Percentiles rank a stretch among this genome's conserved stretches.
Evolutionary conservation across 768 basidiomycete species (phyloP).

Genomic region (Leccinum fibrillosum): DNA sequence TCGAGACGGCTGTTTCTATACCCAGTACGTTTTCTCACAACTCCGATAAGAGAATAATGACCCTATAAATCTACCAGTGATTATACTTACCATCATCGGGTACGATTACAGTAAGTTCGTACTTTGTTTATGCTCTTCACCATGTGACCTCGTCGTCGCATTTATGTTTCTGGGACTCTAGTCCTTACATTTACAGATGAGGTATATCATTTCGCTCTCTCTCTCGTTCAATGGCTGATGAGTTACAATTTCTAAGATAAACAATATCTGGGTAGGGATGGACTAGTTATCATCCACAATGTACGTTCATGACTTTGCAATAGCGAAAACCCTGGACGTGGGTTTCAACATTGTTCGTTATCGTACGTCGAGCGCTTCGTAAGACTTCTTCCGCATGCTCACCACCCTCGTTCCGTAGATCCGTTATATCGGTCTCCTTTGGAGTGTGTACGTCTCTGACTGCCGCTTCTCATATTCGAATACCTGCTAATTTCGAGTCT

Average conservation of each 20-base stretch:
- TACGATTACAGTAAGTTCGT: slow-evolving; percentile 16
- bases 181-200: slow-evolving; percentile 15
- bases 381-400: not conserved
- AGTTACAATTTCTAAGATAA: not conserved
- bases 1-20: not conserved
- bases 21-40: not conserved
- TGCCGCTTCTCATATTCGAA: not conserved
- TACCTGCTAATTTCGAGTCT: not conserved
- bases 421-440: not conserved
- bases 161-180: not conserved
- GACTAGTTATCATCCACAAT: no score
- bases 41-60: not conserved
- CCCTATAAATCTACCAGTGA: not conserved
- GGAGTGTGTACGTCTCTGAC: not conserved
- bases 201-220: not conserved
- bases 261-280: slow-evolving; percentile 1
- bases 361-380: not conserved
- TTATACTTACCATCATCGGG: slow-evolving; percentile 2
- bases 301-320: not conserved
- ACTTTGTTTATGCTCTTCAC: not conserved
- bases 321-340: not conserved
- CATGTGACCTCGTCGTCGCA: not conserved
- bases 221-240: not conserved
- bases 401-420: not conserved
- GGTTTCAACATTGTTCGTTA: not conserved